Percentiles rank a stretch among this genome's conserved stretches.
Evolutionary conservation across 225 moss, liverwort and hornwort genomes (phyloP).

Genomic region (Rhytidiadelphus loreus): DNA sequence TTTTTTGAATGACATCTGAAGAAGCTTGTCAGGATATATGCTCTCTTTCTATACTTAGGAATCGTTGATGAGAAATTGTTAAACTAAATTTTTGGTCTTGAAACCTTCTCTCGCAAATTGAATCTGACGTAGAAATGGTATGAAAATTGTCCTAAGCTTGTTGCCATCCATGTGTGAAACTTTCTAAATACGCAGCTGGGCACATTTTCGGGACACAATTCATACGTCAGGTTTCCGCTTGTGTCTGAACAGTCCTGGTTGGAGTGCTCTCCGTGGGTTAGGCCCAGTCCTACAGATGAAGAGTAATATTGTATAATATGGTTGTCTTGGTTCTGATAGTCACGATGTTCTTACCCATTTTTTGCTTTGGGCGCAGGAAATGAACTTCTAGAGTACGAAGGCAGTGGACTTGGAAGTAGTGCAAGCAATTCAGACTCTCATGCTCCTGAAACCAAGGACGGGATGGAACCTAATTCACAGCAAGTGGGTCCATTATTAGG

Average conservation of each 20-base stretch:
- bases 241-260: background rate
- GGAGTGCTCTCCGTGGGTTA: background rate
- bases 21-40: background rate
- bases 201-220: background rate
- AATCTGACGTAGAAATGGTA: background rate
- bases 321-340: background rate
- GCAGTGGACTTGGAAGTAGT: slow-evolving; percentile 63
- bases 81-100: background rate
- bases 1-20: background rate
- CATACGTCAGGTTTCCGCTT: background rate
- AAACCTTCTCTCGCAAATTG: background rate
- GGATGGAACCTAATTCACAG: slow-evolving; percentile 33
- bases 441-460: slow-evolving; percentile 43
- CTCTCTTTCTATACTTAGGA: background rate
- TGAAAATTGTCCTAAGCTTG: background rate
- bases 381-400: slow-evolving; percentile 50
- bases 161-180: background rate
- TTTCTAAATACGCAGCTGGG: background rate
- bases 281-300: background rate
- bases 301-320: background rate
- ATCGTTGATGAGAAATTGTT: background rate
- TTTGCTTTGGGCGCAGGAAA: slow-evolving; percentile 11
- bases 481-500: slow-evolving; percentile 76
- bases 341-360: background rate
- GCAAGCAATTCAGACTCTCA: slow-evolving; percentile 35